Percentiles rank a stretch among this genome's conserved stretches.
Evolutionary conservation across 331 rosid species (phyloP).

Genomic region (Cydonia oblonga): DNA sequence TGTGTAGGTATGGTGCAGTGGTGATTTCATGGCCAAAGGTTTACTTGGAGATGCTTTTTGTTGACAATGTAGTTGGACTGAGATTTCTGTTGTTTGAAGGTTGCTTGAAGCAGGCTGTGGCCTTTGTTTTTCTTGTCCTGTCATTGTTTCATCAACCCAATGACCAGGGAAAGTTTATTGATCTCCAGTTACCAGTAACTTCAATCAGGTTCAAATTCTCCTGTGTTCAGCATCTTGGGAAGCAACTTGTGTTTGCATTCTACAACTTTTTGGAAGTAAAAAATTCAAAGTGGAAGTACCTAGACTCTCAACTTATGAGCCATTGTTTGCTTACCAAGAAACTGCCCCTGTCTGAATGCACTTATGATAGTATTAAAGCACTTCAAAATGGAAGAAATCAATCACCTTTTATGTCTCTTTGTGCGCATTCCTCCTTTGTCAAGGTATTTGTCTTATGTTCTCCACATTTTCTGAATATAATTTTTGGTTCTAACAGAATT

Average conservation of each 20-base stretch:
- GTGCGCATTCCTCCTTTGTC: slow-evolving; percentile 21
- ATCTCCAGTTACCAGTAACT: slow-evolving; percentile 62
- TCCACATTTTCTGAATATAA: not conserved
- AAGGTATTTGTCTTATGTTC: slow-evolving; percentile 45
- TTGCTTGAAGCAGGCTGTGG: slow-evolving; percentile 58
- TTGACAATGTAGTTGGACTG: slow-evolving; percentile 78
- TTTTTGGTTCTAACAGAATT: not conserved
- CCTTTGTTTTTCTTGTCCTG: slow-evolving; percentile 51
- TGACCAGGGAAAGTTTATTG: slow-evolving; percentile 33
- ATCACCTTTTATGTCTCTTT: slow-evolving; percentile 21
- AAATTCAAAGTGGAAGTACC: slow-evolving; percentile 56
- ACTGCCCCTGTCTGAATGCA: slow-evolving; percentile 72
- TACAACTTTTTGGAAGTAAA: slow-evolving; percentile 52
- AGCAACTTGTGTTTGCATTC: slow-evolving; percentile 71
- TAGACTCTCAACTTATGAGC: slow-evolving; percentile 57
- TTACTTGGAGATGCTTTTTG: slow-evolving; percentile 74
- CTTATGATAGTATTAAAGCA: slow-evolving; percentile 70
- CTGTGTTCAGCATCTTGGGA: slow-evolving; percentile 33
- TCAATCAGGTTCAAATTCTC: slow-evolving; percentile 77
- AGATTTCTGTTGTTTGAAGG: slow-evolving; percentile 75
- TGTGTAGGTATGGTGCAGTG: slow-evolving; percentile 48
- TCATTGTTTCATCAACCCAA: slow-evolving; percentile 42
- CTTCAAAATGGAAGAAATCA: slow-evolving; percentile 51
- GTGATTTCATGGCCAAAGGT: slow-evolving; percentile 64
- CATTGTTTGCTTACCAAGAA: slow-evolving; percentile 63